Evolutionary conservation across 805 yeast species (phyloP), one percentile per base, ranked within the genome.

Genomic region (Cyberlindnera mycetangii): DNA sequence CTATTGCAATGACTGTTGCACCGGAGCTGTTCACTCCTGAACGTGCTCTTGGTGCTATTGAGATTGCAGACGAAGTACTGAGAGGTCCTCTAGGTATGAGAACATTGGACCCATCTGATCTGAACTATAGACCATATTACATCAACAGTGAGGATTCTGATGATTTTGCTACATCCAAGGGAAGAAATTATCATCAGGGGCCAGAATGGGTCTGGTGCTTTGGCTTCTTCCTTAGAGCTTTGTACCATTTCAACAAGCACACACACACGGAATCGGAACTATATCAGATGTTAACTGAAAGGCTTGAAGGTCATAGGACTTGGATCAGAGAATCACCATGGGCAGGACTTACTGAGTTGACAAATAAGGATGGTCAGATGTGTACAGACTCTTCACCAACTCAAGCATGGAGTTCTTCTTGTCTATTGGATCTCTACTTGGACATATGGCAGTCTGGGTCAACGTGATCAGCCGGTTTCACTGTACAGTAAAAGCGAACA

Each of bases 191-290:
- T 63, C 99, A 92, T 65, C 98, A 92, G 67, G 99, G 99, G 2
- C 99, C 99, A 2, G 99, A 93, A 62, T 92, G 99, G 99, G 85
- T 87, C 27, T 92, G 97, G 97, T 77, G 81, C 47, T 73, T 75
- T 20, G 99, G 99, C 3, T 89, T 80, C 64, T 92, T 89, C 60
- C 66, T 93, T 53, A 76, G 97, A 51, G 96, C 98, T 0, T 81
- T 72, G 56, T 68, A 78, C 31, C 62, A 68, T 37, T 79, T 84
- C 59, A 79, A 81, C 54, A 58, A 62, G 46, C 57, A 56, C 1
- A 50, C 51, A 33, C 51, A 55, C 10, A 53, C 63, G 25, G 78
- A 83, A 5, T 67, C 72, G 3, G 76, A 74, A 39, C 62, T 84
- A 18, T 75, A 77, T 54, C 83, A 81, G 49, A 75, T 76, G 48